Conservation (phyloP, 805 yeast genomes). For the Hanseniaspora mollemarum region DNA sequence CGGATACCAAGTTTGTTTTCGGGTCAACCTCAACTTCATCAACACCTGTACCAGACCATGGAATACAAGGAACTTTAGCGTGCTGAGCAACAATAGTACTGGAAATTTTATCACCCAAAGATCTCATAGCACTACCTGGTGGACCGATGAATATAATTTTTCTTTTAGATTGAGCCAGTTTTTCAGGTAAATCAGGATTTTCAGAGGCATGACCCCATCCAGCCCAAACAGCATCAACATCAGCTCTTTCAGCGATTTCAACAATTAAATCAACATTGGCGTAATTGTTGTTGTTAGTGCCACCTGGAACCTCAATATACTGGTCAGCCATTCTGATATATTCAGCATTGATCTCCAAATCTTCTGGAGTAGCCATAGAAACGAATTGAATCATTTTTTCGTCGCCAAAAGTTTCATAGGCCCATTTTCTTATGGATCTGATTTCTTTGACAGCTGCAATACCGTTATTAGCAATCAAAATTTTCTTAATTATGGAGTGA, state of each 20-base stretch:
- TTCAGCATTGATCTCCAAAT: slow-evolving; percentile 90
- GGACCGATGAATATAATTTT: slow-evolving; percentile 93
- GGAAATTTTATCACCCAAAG: slow-evolving; percentile 96
- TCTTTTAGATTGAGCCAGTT: slow-evolving; percentile 83
- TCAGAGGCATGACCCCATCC: slow-evolving; percentile 99
- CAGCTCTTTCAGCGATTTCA: slow-evolving; percentile 91
- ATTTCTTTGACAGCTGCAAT: slow-evolving; percentile 98
- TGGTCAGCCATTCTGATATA: slow-evolving; percentile 99
- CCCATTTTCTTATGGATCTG: slow-evolving; percentile 96
- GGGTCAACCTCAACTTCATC: slow-evolving; percentile 63
- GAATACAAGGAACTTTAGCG: slow-evolving; percentile 95
- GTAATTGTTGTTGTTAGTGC: slow-evolving; percentile 94
- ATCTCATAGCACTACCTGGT: slow-evolving; percentile 98
- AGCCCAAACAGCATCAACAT: slow-evolving; percentile 99
- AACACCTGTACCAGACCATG: slow-evolving; percentile 99
- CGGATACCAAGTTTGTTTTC: slow-evolving; percentile 72
- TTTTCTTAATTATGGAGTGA: slow-evolving; percentile 82
- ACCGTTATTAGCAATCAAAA: slow-evolving; percentile 95
- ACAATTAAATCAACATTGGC: slow-evolving; percentile 97
- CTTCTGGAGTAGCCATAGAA: slow-evolving; percentile 99
- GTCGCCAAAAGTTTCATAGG: slow-evolving; percentile 96
- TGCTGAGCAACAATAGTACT: slow-evolving; percentile 98
- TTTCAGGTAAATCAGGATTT: slow-evolving; percentile 88
- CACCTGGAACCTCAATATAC: slow-evolving; percentile 97
- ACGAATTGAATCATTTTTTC: slow-evolving; percentile 88